Percentiles rank a stretch among this genome's conserved stretches.
Evolutionary conservation across 495 filamentous ascomycete genomes (phyloP).

Genomic region (Recurvomyces mirabilis): DNA sequence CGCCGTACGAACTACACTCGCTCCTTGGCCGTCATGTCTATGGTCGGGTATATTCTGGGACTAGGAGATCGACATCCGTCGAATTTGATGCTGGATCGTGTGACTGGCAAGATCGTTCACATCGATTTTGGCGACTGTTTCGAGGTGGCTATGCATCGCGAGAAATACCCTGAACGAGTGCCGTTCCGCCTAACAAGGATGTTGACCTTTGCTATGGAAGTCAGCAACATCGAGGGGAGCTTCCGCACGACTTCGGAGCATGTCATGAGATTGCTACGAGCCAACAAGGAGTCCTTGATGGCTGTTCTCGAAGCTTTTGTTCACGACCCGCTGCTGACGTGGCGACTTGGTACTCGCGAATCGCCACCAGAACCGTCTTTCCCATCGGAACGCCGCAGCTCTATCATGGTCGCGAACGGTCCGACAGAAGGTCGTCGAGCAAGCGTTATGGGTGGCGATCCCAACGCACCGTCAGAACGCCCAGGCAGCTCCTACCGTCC

Average conservation of each 20-base stretch:
- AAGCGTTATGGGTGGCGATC: constrained; percentile 18
- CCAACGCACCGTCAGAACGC: constrained; percentile 6
- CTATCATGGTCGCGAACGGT: constrained; percentile 52
- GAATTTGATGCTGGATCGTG: constrained; percentile 90
- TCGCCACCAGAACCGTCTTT: constrained; percentile 71
- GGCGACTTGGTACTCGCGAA: constrained; percentile 81
- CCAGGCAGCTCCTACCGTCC: constrained; percentile 22
- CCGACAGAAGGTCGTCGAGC: constrained; percentile 10
- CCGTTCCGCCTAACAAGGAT: constrained; percentile 96
- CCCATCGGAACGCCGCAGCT: constrained; percentile 60
- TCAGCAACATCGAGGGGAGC: constrained; percentile 96
- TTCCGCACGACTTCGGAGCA: constrained; percentile 96
- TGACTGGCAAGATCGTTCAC: constrained; percentile 92
- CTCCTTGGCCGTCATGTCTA: constrained; percentile 97
- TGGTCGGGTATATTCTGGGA: constrained; percentile 98
- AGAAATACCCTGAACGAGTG: constrained; percentile 96
- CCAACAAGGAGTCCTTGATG: constrained; percentile 97
- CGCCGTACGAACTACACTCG: constrained; percentile 95
- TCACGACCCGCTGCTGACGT: constrained; percentile 93
- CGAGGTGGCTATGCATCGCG: constrained; percentile 98
- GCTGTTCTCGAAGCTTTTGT: constrained; percentile 98
- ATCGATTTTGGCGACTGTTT: constrained; percentile 99
- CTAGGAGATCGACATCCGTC: constrained; percentile 93
- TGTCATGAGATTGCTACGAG: constrained; percentile 91
- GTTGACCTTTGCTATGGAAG: constrained; percentile 99